Evolutionary conservation across 306 rosid genomes (phyloP), one percentile per base, ranked within the genome.

Genomic region (Begonia peltatifolia): DNA sequence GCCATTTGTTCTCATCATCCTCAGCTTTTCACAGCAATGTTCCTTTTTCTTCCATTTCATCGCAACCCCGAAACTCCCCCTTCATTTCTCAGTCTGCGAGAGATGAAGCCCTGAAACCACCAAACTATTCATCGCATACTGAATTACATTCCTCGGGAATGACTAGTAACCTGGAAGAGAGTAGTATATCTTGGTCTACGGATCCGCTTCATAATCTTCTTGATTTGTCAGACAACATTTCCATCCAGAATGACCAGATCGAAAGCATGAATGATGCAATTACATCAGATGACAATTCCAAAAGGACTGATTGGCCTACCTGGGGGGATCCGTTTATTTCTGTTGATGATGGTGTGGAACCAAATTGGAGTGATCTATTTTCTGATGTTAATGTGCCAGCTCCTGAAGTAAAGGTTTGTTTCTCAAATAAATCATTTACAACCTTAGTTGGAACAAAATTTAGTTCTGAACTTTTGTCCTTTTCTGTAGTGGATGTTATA

Each of bases 281-380:
- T 47, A 46, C 64, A 41, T 58, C 77, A 1, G 87, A 68, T 12
- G 84, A 74, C 43, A 78, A 64, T 53, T 61, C 67, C 23, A 77
- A 70, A 61, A 74, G 63, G 73, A 35, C 76, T 51, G 81, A 80
- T 60, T 74, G 81, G 70, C 63, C 81, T 12, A 88, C 78, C 62
- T 84, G 95, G 97, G 82, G 72, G 47, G 94, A 75, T 65, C 81
- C 66, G 42, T 69, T 79, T 60, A 88, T 82, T 68, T 66, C 87
- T 1, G 77, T 69, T 55, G 77, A 69, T 9, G 77, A 57, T 23
- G 55, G 67, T 12, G 46, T 82, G 69, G 95, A 74, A 56, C 80
- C 79, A 47, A 76, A 71, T 66, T 89, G 89, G 87, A 65, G 51
- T 71, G 94, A 80, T 56, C 80, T 89, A 56, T 81, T 84, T 12